A percentile compares a stretch with the other conserved stretches of the same genome.
Evolutionary conservation across 257 asterid genomes (phyloP).

Genomic region (Plantago ovata): DNA sequence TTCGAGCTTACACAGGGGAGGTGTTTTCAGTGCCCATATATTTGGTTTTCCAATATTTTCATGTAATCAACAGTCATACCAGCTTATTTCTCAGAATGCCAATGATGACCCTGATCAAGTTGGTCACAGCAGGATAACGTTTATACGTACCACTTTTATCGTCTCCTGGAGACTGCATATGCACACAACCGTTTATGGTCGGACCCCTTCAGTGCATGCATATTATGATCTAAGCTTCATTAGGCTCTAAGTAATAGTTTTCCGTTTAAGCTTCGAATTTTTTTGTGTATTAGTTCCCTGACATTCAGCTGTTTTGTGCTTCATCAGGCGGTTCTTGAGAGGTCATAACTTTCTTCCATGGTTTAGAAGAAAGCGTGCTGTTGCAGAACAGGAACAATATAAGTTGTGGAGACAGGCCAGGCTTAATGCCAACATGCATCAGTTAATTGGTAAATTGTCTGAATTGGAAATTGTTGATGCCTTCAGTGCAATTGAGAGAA

Average conservation of each 20-base stretch:
- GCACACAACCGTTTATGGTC: neutral
- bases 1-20: slow-evolving; percentile 2
- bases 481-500: slow-evolving; percentile 80
- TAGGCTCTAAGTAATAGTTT: neutral
- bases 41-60: neutral
- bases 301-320: slow-evolving; percentile 24
- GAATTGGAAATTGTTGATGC: slow-evolving; percentile 87
- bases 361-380: slow-evolving; percentile 90
- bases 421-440: slow-evolving; percentile 60
- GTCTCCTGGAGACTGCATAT: too few species aligned
- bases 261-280: slow-evolving; percentile 7
- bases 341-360: slow-evolving; percentile 90
- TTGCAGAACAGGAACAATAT: slow-evolving; percentile 90
- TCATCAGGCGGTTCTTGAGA: slow-evolving; percentile 73
- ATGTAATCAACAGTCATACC: neutral
- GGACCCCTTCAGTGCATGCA: too few species aligned
- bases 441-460: slow-evolving; percentile 59
- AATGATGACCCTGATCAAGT: slow-evolving; percentile 2
- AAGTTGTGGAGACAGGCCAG: slow-evolving; percentile 92
- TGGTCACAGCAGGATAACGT: neutral
- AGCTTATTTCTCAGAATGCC: slow-evolving; percentile 1
- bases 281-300: slow-evolving; percentile 9
- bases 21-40: slow-evolving; percentile 6
- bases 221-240: too few species aligned
- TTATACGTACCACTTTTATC: too few species aligned